Base-by-base conservation (phyloP, 169 alveolate genomes). In the Babesia caballi region DNA sequence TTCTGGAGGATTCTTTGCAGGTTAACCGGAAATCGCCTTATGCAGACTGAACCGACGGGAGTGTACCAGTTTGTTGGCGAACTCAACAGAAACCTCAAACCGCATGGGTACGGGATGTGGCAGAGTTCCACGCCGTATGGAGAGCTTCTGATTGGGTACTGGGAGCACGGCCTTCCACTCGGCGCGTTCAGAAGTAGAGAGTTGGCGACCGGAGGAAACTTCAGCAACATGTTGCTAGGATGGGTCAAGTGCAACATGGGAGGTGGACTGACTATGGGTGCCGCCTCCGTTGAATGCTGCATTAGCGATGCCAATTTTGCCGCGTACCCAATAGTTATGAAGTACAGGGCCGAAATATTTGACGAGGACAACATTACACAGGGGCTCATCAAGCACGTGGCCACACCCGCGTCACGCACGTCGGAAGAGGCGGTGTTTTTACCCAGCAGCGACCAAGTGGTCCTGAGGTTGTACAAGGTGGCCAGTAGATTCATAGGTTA, bases 81-180 rank as follows among this genome's bases (percentile, higher is more conserved):
- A 42, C 73, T 92, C 38, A 92, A 93, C 69, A 69, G 57, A 12
- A 74, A 81, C 17, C 92, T 86, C 12, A 77, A 86, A 33, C 97
- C 97, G 1, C 96, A 93, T 67, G 97, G 97, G 9, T 93, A 91
- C 53, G 97, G 96, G n/a, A 66, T 85, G 53, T 93, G 97, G 97
- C 65, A 89, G 28, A 88, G 91, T 9, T 85, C 86, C 27, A 78
- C 78, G 35, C 75, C 68, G 27, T 88, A 91, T 54, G 97, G 97
- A 3, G 97, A 93, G 40, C 80, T 85, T 27, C 50, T 93, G 19
- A 91, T 91, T 19, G 97, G 97, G 5, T 93, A 85, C 77, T 93
- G 97, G 97, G 90, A 85, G 46, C 77, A 89, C 52, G 96, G 92
- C 5, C 50, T 73, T 36, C 97, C 97, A 6, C 75, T 92, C 9